Percentiles rank a stretch among this genome's conserved stretches.
These are phyloP conservation scores for Eutrema salsugineum DNA, from an alignment of 441 rosid genomes.

Conservation along the genomic window DNA sequence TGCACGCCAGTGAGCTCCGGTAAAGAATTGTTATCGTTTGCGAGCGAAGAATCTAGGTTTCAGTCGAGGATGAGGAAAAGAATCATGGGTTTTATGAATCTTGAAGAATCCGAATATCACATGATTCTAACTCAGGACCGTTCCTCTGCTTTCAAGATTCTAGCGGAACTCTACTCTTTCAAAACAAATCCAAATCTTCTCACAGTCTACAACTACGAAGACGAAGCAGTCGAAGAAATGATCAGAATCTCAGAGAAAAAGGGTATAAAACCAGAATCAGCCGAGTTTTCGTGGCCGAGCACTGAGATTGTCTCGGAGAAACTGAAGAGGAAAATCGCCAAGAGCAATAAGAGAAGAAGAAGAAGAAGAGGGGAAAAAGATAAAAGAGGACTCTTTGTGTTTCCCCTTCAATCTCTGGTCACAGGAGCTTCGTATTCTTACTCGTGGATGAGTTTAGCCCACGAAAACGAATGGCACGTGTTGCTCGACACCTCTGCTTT, in stretches of 20 bases:
- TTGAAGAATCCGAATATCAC: slow-evolving; percentile 66
- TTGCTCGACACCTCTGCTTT: slow-evolving; percentile 77
- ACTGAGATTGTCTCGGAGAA: slow-evolving; percentile 48
- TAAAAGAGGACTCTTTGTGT: slow-evolving; percentile 71
- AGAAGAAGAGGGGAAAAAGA: slow-evolving; percentile 33
- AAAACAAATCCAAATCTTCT: slow-evolving; percentile 52
- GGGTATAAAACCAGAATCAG: slow-evolving; percentile 53
- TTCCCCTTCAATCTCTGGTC: slow-evolving; percentile 80
- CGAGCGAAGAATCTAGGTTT: slow-evolving; percentile 48
- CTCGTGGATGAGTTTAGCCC: slow-evolving; percentile 78
- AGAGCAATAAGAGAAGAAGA: slow-evolving; percentile 30
- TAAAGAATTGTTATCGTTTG: slow-evolving; percentile 39
- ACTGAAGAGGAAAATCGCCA: slow-evolving; percentile 49
- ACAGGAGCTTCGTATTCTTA: slow-evolving; percentile 79
- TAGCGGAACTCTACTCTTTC: slow-evolving; percentile 78
- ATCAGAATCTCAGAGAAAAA: slow-evolving; percentile 51
- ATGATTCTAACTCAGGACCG: slow-evolving; percentile 73
- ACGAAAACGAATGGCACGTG: slow-evolving; percentile 83
- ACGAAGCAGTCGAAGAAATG: slow-evolving; percentile 66
- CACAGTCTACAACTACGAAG: slow-evolving; percentile 76
- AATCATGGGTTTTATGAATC: slow-evolving; percentile 67
- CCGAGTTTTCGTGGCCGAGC: slow-evolving; percentile 76
- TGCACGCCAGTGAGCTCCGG: slow-evolving; percentile 48
- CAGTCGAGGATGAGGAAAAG: slow-evolving; percentile 49
- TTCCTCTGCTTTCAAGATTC: slow-evolving; percentile 72